Base-by-base conservation (phyloP, 1,139 yeast genomes). In the Eremothecium cymbalariae region DNA sequence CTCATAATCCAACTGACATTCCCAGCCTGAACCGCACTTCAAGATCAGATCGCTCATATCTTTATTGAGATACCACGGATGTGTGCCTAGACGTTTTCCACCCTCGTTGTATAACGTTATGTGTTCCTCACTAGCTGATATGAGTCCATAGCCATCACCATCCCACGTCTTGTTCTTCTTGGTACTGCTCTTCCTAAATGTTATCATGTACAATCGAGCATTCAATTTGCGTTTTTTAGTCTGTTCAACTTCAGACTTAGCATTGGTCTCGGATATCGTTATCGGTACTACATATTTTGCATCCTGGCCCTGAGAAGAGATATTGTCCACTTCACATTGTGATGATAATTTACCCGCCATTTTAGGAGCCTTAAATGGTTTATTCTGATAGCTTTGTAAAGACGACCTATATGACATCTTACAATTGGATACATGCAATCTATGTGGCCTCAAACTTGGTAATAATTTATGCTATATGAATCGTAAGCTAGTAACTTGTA, bases 111-210 rank as follows among this genome's bases (percentile, higher is more conserved):
- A 50, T 32, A 62, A 46, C 7, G 46, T 36, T 3, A 59, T 36
- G 8, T 48, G 36, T 7, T 38, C 41, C 1, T 44, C 31, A 1
- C 43, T 36, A 1, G 35, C 22, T 17, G 35, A 40, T 2, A 65
- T 47, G 0, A 57, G 43, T 4, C 83, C 64, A 17, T 60, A 57
- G 0, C 95, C 97, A 59, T 90, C 98, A 3, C 94, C 95, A 39
- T 85, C 94, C 98, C 98, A 90, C 0, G 88, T 78, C 54, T 88
- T 88, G 56, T 86, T 77, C 64, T 88, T 86, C 59, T 82, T 84
- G 25, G 62, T 67, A 1, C 90, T 65, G 26, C 66, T 67, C 54
- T 83, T 85, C 27, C 98, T 64, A 72, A 81, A 83, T 46, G 83
- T 70, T 2, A 76, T 74, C 8, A 47, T 45, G 49, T 59, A 23